A percentile compares a stretch with the other conserved stretches of the same genome.
Evolutionary conservation across 148 eudicot species (phyloP).

Genomic region (Simmondsia chinensis): DNA sequence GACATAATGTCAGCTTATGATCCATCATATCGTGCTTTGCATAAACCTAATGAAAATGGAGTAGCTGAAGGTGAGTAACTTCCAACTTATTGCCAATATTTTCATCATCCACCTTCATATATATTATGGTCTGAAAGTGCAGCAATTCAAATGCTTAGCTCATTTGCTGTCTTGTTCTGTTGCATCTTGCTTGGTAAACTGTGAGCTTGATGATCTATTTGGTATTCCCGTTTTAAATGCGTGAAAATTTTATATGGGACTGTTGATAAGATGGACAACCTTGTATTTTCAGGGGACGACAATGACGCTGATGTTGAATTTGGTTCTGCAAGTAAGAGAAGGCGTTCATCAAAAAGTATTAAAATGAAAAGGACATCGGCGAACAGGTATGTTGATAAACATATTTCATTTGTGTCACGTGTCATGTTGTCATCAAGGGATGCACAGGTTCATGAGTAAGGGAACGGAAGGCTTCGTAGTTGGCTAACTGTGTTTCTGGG

Average conservation of each 20-base stretch:
- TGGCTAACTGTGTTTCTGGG: background rate
- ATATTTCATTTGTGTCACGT: conserved; percentile 5
- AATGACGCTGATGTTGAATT: conserved; percentile 52
- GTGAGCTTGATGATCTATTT: too few relatives aligned
- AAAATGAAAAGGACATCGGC: conserved; percentile 53
- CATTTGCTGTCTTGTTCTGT: too few relatives aligned
- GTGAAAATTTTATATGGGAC: too few relatives aligned
- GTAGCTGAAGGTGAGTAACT: conserved; percentile 56
- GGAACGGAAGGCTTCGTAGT: background rate
- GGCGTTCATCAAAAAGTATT: conserved; percentile 55
- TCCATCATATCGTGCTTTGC: conserved; percentile 85
- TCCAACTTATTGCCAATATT: background rate
- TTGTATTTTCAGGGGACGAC: conserved; percentile 46
- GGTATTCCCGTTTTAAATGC: too few relatives aligned
- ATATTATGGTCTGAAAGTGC: too few relatives aligned
- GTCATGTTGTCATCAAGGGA: background rate
- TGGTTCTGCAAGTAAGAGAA: conserved; percentile 86
- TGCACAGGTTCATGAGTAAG: background rate
- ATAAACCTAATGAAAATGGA: conserved; percentile 64
- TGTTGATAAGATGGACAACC: too few relatives aligned
- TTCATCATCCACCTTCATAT: conserved; percentile 1
- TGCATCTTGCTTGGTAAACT: too few relatives aligned
- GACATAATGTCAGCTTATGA: conserved; percentile 82
- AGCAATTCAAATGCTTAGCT: too few relatives aligned
- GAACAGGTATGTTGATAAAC: conserved; percentile 37